Evolutionary conservation across 1,284 basidiomycete genomes (phyloP), one percentile per base, ranked within the genome.

Genomic region (Caloboletus inedulis): DNA sequence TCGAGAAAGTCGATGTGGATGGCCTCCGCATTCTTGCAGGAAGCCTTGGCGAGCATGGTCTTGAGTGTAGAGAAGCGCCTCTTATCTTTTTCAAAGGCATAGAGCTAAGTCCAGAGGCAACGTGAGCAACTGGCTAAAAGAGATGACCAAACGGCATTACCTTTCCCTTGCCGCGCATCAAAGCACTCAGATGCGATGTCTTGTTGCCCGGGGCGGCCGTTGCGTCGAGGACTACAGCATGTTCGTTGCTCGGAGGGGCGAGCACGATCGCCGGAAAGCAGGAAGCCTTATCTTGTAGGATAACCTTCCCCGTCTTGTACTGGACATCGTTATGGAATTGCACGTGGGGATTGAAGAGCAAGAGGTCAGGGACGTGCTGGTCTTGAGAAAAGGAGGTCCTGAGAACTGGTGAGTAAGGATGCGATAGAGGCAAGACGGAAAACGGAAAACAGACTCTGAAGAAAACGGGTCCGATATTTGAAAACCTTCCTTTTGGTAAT

Each of bases 161-260:
- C 72, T 86, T 91, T 56, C 92, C 91, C 62, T 79, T 78, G 59
- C 86, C 87, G 16, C 76, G 68, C 87, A 96, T 92, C 36, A 98
- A 73, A 10, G 94, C 91, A 56, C 89, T 89, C 13, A 99, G 73
- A 70, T 97, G 92, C 6, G 91, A 91, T 0, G 97, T 99, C 75
- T 99, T 99, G 74, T 99, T 99, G 0, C 97, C 97, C 0, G 96
- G 97, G 0, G 97, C 96, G 40, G 95, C 89, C 27, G 95, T 99
- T 5, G 93, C 95, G 70, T 99, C 97, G 44, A 99, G 87, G 33
- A 94, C 91, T 18, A 82, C 72, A 40, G 72, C 69, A 34, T 75
- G 64, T 7, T 62, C 59, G 41, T 78, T 74, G 31, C 63, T 67
- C 16, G 85, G 85, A 50, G 89, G 82, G 42, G 77, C 70, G 30